A percentile compares a stretch with the other conserved stretches of the same genome.
phyloP scores from a whole-genome alignment of 2,329 filamentous ascomycete species.

The Lecanicillium sp. region DNA sequence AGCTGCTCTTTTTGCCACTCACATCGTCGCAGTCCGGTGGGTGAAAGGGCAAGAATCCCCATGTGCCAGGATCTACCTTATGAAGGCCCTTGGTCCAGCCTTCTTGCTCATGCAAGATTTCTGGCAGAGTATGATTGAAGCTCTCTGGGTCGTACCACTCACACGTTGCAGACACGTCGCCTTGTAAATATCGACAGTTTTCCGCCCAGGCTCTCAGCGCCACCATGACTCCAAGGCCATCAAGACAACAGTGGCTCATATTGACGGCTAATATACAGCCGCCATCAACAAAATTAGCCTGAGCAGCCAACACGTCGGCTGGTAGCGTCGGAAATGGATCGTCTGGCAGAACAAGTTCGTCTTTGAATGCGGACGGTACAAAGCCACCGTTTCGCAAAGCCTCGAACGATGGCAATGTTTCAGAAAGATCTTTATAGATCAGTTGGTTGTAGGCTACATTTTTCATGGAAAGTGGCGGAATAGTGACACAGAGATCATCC shows the following conservation, averaged over 20 bases:
- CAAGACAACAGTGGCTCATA: constrained; percentile 18
- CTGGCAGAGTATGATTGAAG: constrained; percentile 19
- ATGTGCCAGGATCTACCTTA: constrained; percentile 17
- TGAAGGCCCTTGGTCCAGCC: constrained; percentile 13
- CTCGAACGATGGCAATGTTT: constrained; percentile 17
- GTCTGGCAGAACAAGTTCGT: constrained; percentile 16
- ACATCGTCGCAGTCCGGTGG: constrained; percentile 6
- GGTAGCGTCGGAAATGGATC: constrained; percentile 17
- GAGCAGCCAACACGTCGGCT: constrained; percentile 19
- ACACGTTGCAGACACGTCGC: constrained; percentile 15
- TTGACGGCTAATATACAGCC: constrained; percentile 20
- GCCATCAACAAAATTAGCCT: constrained; percentile 22
- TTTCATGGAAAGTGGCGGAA: constrained; percentile 11
- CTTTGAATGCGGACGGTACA: constrained; percentile 17
- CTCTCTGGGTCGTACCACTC: constrained; percentile 21
- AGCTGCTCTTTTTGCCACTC: constrained; percentile 2
- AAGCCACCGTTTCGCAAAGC: constrained; percentile 17
- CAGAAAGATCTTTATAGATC: constrained; percentile 18
- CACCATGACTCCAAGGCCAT: constrained; percentile 20
- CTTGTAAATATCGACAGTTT: constrained; percentile 19
- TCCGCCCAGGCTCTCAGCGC: constrained; percentile 22
- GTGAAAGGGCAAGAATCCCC: constrained; percentile 18
- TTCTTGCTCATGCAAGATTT: constrained; percentile 19
- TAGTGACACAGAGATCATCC: constrained; percentile 15
- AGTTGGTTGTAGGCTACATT: constrained; percentile 10